Conservation (phyloP, 1,284 basidiomycete species). For the Papiliotrema terrestris region DNA sequence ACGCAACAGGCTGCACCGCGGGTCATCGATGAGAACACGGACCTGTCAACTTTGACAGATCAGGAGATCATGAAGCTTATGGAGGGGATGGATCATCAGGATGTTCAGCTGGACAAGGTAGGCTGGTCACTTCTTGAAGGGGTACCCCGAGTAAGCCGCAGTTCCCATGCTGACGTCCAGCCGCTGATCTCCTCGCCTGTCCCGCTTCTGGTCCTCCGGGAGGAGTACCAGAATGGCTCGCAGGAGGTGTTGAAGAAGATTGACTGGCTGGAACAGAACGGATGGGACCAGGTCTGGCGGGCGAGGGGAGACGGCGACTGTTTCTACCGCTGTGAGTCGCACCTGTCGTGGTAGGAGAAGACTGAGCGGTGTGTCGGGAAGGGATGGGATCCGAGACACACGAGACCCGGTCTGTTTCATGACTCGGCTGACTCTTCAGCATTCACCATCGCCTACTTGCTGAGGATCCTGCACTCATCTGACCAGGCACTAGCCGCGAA, state of each 20-base stretch:
- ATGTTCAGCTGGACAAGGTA: slow-evolving; percentile 32
- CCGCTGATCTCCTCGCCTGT: slow-evolving; percentile 48
- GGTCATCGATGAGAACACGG: slow-evolving; percentile 47
- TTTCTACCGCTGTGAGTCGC: slow-evolving; percentile 65
- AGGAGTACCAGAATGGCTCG: slow-evolving; percentile 63
- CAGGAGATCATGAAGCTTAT: slow-evolving; percentile 47
- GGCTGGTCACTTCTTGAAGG: slow-evolving; percentile 1
- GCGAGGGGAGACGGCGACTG: slow-evolving; percentile 72
- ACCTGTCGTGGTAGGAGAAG: no score
- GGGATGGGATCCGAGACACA: no score
- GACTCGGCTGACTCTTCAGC: slow-evolving; percentile 49
- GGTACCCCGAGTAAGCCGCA: background rate
- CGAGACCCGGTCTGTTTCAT: no score
- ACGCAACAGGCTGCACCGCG: slow-evolving; percentile 3
- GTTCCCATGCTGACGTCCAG: slow-evolving; percentile 13
- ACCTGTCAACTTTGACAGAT: slow-evolving; percentile 45
- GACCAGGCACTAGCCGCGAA: slow-evolving; percentile 55
- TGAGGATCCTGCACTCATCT: slow-evolving; percentile 55
- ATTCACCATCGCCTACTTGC: slow-evolving; percentile 64
- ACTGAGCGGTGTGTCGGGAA: no score
- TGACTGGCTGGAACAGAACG: slow-evolving; percentile 57
- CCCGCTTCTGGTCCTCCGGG: slow-evolving; percentile 37
- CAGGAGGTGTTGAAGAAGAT: slow-evolving; percentile 62
- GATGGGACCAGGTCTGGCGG: slow-evolving; percentile 63
- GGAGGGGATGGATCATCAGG: slow-evolving; percentile 39